Evolutionary conservation across 495 filamentous ascomycete species (phyloP).

Genomic region (Lentithecium fluviatile): DNA sequence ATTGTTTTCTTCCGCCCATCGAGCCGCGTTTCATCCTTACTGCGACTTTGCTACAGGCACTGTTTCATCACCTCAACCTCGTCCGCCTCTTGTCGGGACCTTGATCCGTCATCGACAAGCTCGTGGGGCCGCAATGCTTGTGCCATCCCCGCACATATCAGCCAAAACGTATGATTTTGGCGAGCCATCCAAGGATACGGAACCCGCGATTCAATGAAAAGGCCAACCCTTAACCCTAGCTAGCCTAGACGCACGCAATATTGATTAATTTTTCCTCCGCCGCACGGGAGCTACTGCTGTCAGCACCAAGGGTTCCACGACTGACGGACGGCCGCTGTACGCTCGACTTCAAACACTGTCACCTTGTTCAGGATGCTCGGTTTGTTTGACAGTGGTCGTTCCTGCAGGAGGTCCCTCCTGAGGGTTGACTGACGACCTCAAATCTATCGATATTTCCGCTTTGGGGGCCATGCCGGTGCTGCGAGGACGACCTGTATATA

Average conservation of each 20-base stretch:
- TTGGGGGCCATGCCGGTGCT: too few relatives aligned
- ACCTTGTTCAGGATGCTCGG: background rate
- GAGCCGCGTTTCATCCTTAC: background rate
- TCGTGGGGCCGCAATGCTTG: too few relatives aligned
- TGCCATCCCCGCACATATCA: constrained; percentile 13
- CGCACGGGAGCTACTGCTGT: constrained; percentile 5
- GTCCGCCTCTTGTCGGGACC: too few relatives aligned
- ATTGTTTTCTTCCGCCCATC: background rate
- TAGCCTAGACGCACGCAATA: background rate
- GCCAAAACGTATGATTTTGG: background rate
- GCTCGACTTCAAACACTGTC: background rate
- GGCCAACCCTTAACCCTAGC: background rate
- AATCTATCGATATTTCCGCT: too few relatives aligned
- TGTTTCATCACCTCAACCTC: background rate
- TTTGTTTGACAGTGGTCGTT: constrained; percentile 13
- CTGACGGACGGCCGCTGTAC: constrained; percentile 3
- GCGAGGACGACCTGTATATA: constrained; percentile 21
- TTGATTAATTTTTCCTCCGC: background rate
- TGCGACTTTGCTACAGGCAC: background rate
- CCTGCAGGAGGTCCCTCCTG: too few relatives aligned
- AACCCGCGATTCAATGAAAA: constrained; percentile 1
- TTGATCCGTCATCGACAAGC: background rate
- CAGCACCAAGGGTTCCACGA: constrained; percentile 17
- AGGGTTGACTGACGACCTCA: too few relatives aligned
- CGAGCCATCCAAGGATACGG: constrained; percentile 5